These are phyloP conservation scores for Rauvolfia tetraphylla DNA, from an alignment of 257 asterid species.

Conservation along the genomic window DNA sequence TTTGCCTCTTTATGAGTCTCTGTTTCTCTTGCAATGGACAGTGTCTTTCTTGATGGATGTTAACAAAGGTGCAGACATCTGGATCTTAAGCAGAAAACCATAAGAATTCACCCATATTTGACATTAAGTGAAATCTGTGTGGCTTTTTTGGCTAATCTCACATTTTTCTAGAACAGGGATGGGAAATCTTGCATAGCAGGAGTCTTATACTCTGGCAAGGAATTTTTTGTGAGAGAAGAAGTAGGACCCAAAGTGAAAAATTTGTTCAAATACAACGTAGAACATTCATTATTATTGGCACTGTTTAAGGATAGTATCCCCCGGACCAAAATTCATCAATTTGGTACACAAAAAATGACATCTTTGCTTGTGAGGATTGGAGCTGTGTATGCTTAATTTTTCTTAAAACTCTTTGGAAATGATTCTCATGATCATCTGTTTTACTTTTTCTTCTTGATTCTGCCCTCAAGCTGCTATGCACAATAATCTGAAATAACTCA, in stretches of 20 bases:
- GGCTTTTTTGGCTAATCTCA: not conserved
- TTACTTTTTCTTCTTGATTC: not conserved
- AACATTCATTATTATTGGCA: not conserved
- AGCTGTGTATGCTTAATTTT: not conserved
- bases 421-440: not conserved
- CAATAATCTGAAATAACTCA: constrained; percentile 17
- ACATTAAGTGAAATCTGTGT: not conserved
- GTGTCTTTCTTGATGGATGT: not conserved
- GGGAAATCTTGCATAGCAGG: not conserved
- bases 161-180: not conserved
- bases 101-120: not conserved
- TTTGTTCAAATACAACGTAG: no score
- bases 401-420: not conserved
- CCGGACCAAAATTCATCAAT: not conserved
- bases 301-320: not conserved
- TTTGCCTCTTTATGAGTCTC: not conserved
- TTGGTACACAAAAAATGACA: not conserved
- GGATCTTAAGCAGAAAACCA: not conserved
- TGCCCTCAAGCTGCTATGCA: not conserved
- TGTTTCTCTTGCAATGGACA: not conserved
- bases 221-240: no score
- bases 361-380: not conserved
- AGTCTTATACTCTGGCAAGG: not conserved
- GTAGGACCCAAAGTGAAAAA: no score
- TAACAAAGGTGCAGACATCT: not conserved